phyloP scores from a whole-genome alignment of 345 rosid genomes.

The Schrenkiella parvula region DNA sequence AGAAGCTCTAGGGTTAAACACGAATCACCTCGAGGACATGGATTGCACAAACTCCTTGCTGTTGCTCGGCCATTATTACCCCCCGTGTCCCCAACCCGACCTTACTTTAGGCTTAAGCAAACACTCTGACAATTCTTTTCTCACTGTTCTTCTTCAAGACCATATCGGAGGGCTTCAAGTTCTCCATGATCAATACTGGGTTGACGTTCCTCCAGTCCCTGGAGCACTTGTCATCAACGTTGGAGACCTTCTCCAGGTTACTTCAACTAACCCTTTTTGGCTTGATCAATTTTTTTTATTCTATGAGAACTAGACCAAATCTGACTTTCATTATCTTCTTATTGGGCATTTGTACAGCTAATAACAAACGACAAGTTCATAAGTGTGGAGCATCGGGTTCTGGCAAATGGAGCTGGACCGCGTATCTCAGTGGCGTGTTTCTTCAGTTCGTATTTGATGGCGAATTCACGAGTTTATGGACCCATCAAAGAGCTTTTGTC shows the following conservation, averaged over 20 bases:
- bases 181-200: conserved; percentile 42
- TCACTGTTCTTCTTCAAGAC: conserved; percentile 58
- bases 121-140: conserved; percentile 48
- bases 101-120: conserved; percentile 43
- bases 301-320: neutral
- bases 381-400: conserved; percentile 47
- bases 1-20: conserved; percentile 48
- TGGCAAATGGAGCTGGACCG: conserved; percentile 39
- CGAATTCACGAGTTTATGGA: conserved; percentile 26
- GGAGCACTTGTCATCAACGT: conserved; percentile 53
- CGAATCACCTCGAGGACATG: conserved; percentile 39
- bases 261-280: neutral
- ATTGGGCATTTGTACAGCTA: conserved; percentile 27
- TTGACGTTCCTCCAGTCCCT: conserved; percentile 49
- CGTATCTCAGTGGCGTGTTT: conserved; percentile 36
- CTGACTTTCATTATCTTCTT: neutral
- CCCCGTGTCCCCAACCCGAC: conserved; percentile 52
- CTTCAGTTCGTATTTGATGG: conserved; percentile 23
- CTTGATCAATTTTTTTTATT: neutral
- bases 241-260: conserved; percentile 64
- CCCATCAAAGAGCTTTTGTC: conserved; percentile 41
- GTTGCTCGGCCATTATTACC: conserved; percentile 49
- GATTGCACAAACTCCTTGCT: conserved; percentile 38
- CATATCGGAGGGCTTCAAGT: conserved; percentile 62
- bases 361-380: conserved; percentile 44